Evolutionary conservation across 1,139 yeast genomes (phyloP), one percentile per base, ranked within the genome.

Genomic region (Yamadazyma epiphylla): DNA sequence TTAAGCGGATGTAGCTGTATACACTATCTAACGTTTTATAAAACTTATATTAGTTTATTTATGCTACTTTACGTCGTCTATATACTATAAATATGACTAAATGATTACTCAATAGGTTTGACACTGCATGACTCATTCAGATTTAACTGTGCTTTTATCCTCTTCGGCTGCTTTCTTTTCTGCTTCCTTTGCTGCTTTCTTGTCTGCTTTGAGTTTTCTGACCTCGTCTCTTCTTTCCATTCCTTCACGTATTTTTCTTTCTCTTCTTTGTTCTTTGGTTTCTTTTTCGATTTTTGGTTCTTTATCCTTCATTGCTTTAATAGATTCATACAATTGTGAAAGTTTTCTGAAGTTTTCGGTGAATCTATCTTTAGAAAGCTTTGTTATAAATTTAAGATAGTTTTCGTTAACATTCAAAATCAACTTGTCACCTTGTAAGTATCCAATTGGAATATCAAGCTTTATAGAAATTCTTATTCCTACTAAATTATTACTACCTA

Each of bases 401-500:
- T 63, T 57, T 22, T 62, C 59, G 13, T 60, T 52, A 1, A 81
- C 87, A 31, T 77, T 58, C 9, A 70, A 49, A 0, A 55, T 42
- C 5, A 70, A 42, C 5, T 45, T 38, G 0, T 33, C 40, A 5
- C 56, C 61, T 11, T 58, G 52, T 8, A 70, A 53, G 39, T 59
- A 75, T 0, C 87, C 95, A 21, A 85, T 71, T 0, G 95, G 95
- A 0, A 79, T 64, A 51, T 85, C 94, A 19, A 85, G 55, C 43
- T 75, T 74, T 35, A 85, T 78, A 10, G 84, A 77, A 4, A 77
- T 81, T 41, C 94, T 63, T 14, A 85, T 78, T 0, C 86, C 95
- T 4, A 85, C 95, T n/a, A 80, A 64, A 45, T 77, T 73, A 45
- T 84, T 84, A 24, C 80, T 70, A 4, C 94, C 94, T 30, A 86